Conservation (phyloP, 768 basidiomycete species). For the Podaxis sp. region DNA sequence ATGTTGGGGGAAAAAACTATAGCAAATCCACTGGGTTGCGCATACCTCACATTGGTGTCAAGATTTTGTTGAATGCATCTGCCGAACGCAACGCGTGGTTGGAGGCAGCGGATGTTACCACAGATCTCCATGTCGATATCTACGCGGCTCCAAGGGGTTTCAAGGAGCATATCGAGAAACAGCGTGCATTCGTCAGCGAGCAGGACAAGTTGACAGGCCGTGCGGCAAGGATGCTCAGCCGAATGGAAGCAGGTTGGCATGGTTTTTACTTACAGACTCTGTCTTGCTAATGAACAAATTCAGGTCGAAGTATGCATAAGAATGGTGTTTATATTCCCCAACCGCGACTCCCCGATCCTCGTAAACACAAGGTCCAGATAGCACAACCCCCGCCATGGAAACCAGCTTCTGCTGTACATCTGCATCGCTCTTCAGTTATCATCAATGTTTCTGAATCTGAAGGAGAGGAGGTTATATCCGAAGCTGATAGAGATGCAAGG, state of each 20-base stretch:
- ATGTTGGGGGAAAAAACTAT: constrained; percentile 68
- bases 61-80: constrained; percentile 47
- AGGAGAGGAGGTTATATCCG: constrained; percentile 58
- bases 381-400: constrained; percentile 36
- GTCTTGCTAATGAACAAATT: not conserved
- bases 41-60: constrained; percentile 49
- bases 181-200: constrained; percentile 62
- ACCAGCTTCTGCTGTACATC: constrained; percentile 10
- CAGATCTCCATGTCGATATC: constrained; percentile 64
- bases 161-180: constrained; percentile 46
- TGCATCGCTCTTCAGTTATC: constrained; percentile 22
- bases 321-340: constrained; percentile 52
- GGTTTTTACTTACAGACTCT: not conserved
- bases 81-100: constrained; percentile 55
- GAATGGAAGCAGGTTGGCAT: constrained; percentile 20
- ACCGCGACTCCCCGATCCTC: constrained; percentile 24
- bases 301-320: constrained; percentile 33
- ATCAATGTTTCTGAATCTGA: constrained; percentile 62
- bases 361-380: not conserved
- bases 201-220: constrained; percentile 76
- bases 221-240: constrained; percentile 51
- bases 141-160: constrained; percentile 66
- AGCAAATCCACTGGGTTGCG: constrained; percentile 62
- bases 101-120: constrained; percentile 54
- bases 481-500: constrained; percentile 69